phyloP scores from a whole-genome alignment of 257 asterid species.

The Pogostemon cablin region DNA sequence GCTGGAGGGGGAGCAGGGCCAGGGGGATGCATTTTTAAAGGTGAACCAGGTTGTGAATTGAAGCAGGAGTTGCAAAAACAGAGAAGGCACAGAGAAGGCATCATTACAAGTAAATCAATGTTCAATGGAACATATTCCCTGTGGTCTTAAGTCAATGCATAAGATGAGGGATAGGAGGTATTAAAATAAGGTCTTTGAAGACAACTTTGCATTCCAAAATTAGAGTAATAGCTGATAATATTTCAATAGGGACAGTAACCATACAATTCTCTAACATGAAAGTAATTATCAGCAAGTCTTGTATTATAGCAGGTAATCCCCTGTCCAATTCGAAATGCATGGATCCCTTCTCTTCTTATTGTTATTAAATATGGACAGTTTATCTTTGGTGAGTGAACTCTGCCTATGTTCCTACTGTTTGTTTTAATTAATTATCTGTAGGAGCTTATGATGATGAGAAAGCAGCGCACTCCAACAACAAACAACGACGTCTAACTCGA shows the following conservation, averaged over 20 bases:
- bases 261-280: constrained; percentile 85
- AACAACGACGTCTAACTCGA: constrained; percentile 22
- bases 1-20: constrained; percentile 67
- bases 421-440: no score
- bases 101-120: constrained; percentile 22
- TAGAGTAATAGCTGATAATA: constrained; percentile 17
- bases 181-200: not conserved
- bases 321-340: constrained; percentile 75
- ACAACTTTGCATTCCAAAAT: constrained; percentile 9
- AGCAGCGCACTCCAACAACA: constrained; percentile 78
- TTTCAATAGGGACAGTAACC: constrained; percentile 32
- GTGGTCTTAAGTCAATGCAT: no score
- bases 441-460: no score
- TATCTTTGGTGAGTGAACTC: no score
- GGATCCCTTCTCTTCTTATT: constrained; percentile 72
- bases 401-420: no score
- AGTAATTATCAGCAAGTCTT: constrained; percentile 62
- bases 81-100: constrained; percentile 4
- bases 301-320: constrained; percentile 69
- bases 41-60: constrained; percentile 44
- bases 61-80: constrained; percentile 37
- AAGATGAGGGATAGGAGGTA: no score
- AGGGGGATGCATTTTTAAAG: no score
- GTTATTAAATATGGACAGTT: no score
- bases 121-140: not conserved